Evolutionary conservation across 345 rosid species (phyloP).

Genomic region (Brassica nigra): DNA sequence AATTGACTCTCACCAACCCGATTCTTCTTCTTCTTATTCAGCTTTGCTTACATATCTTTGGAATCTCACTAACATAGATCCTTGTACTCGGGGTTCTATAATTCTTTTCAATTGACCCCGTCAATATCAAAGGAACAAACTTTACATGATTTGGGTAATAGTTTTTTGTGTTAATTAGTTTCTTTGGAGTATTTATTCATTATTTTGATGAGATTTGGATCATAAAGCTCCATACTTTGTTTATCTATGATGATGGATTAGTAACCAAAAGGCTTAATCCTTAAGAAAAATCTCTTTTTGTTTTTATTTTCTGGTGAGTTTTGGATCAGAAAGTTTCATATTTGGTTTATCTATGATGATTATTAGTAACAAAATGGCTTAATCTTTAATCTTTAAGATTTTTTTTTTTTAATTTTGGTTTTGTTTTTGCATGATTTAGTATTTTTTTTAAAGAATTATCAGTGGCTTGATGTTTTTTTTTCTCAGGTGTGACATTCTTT

Average conservation of each 20-base stretch:
- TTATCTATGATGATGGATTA: not conserved
- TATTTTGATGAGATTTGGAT: conserved; percentile 15
- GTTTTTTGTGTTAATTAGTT: not conserved
- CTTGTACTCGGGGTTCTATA: not conserved
- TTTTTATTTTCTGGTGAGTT: not conserved
- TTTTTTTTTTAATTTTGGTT: not conserved
- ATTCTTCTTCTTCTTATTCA: not conserved
- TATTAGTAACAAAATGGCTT: not conserved
- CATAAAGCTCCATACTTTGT: conserved; percentile 1
- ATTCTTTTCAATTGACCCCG: not conserved
- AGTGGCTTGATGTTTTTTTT: conserved; percentile 15
- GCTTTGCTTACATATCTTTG: conserved; percentile 7
- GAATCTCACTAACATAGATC: conserved; percentile 7
- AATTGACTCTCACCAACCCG: conserved; percentile 18
- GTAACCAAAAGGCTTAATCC: conserved; percentile 3
- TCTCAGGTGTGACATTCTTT: not conserved
- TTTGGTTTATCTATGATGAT: not conserved
- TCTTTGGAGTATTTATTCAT: not conserved
- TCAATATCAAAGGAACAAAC: not conserved
- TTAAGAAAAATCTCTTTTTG: not conserved
- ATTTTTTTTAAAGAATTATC: too few relatives aligned
- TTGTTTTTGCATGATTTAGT: not conserved
- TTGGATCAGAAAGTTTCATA: conserved; percentile 1
- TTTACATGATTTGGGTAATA: not conserved
- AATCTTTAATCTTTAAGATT: not conserved